phyloP scores from a whole-genome alignment of 306 rosid genomes.

The Spatholobus suberectus region DNA sequence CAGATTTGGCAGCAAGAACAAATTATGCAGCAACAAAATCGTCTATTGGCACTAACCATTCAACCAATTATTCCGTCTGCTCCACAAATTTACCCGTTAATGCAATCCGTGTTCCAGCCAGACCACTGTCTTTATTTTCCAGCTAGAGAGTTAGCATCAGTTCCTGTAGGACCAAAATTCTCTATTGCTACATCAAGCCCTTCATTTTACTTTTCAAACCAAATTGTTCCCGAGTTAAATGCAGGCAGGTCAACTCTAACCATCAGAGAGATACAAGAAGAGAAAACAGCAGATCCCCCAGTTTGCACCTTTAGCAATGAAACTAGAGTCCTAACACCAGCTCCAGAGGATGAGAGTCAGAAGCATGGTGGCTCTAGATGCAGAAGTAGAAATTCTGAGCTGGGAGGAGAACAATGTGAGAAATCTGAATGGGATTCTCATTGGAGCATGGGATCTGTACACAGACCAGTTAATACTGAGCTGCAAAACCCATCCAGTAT shows the following conservation, averaged over 20 bases:
- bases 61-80: slow-evolving; percentile 53
- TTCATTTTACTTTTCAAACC: slow-evolving; percentile 60
- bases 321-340: slow-evolving; percentile 41
- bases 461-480: slow-evolving; percentile 42
- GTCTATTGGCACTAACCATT: slow-evolving; percentile 61
- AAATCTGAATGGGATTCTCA: slow-evolving; percentile 52
- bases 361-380: slow-evolving; percentile 41
- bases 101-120: slow-evolving; percentile 72
- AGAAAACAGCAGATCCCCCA: slow-evolving; percentile 56
- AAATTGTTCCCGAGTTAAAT: slow-evolving; percentile 48
- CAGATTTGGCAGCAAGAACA: slow-evolving; percentile 85
- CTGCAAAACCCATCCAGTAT: slow-evolving; percentile 47
- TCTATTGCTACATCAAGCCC: slow-evolving; percentile 59
- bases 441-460: slow-evolving; percentile 42
- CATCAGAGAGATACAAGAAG: slow-evolving; percentile 81
- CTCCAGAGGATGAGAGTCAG: slow-evolving; percentile 51
- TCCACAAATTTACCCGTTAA: slow-evolving; percentile 65
- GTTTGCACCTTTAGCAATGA: slow-evolving; percentile 43
- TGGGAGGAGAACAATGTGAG: slow-evolving; percentile 48
- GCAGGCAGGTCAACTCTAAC: slow-evolving; percentile 68
- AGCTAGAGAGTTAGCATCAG: slow-evolving; percentile 53
- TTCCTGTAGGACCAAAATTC: slow-evolving; percentile 57
- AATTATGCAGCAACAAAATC: slow-evolving; percentile 62
- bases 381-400: slow-evolving; percentile 45
- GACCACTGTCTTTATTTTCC: slow-evolving; percentile 65